Conservation (phyloP, 2,329 filamentous ascomycete species). For the Ophiostoma piceae region DNA sequence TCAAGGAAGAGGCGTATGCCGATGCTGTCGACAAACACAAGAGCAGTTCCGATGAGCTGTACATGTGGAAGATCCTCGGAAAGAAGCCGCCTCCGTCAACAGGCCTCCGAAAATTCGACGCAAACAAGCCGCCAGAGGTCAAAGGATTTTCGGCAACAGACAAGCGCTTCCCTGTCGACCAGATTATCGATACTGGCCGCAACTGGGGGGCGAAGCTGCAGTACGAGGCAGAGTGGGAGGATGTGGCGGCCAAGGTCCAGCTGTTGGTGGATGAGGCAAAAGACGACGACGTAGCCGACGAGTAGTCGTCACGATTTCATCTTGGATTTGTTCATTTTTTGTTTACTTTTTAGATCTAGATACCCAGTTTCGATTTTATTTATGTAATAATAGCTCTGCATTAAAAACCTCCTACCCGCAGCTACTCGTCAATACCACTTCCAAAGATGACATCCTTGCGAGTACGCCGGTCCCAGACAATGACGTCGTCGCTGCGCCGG, state of each 20-base stretch:
- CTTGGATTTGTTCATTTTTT: background rate
- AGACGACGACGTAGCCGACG: slow-evolving; percentile 1
- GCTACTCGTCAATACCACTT: background rate
- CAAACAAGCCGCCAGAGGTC: slow-evolving; percentile 20
- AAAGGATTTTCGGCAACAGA: slow-evolving; percentile 17
- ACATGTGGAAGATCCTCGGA: slow-evolving; percentile 44
- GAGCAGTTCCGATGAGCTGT: slow-evolving; percentile 40
- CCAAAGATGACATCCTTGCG: slow-evolving; percentile 54
- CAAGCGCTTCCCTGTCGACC: slow-evolving; percentile 32
- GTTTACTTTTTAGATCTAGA: background rate
- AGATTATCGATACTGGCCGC: slow-evolving; percentile 35
- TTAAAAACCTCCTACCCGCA: no score
- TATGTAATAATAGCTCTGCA: no score
- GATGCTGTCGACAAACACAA: slow-evolving; percentile 40
- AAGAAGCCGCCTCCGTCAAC: slow-evolving; percentile 33
- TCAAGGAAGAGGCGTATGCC: slow-evolving; percentile 42
- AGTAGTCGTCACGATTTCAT: background rate
- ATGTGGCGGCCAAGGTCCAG: background rate
- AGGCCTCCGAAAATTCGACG: slow-evolving; percentile 19
- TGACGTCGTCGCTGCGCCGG: slow-evolving; percentile 43
- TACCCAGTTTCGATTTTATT: background rate
- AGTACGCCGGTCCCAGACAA: slow-evolving; percentile 54
- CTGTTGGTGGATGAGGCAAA: background rate
- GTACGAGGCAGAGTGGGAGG: slow-evolving; percentile 43
- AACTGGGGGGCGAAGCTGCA: slow-evolving; percentile 39